Conservation (phyloP, 2,329 filamentous ascomycete genomes). For the Colletotrichum liaoningense region DNA sequence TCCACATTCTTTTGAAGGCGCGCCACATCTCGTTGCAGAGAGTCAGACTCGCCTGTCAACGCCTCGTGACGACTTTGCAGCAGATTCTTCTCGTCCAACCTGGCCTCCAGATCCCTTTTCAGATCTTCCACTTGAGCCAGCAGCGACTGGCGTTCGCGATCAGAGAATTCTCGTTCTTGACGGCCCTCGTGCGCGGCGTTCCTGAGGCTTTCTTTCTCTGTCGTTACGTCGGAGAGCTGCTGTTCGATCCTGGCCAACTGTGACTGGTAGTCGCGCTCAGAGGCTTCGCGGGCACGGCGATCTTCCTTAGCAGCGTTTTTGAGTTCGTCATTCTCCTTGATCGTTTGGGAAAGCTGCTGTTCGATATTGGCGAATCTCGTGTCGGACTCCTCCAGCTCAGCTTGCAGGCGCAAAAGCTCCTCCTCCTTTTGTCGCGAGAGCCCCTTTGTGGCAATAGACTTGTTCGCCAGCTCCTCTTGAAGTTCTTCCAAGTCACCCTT, state of each 20-base stretch:
- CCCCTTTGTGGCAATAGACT: conserved; percentile 80
- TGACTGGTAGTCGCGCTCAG: conserved; percentile 49
- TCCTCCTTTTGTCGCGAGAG: conserved; percentile 81
- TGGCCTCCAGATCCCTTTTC: conserved; percentile 69
- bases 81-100: conserved; percentile 74
- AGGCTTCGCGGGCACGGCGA: conserved; percentile 55
- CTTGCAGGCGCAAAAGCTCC: conserved; percentile 73
- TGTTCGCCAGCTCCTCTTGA: conserved; percentile 82
- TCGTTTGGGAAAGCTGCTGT: conserved; percentile 59
- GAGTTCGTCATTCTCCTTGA: conserved; percentile 59
- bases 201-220: conserved; percentile 58
- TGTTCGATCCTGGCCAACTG: conserved; percentile 62
- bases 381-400: conserved; percentile 68
- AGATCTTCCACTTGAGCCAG: conserved; percentile 64
- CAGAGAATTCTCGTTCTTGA: conserved; percentile 55
- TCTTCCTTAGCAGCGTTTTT: conserved; percentile 56
- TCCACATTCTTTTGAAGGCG: conserved; percentile 58
- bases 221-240: conserved; percentile 57
- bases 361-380: conserved; percentile 64
- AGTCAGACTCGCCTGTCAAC: conserved; percentile 72
- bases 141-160: conserved; percentile 53
- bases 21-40: conserved; percentile 74
- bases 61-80: conserved; percentile 77
- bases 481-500: conserved; percentile 72
- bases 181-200: conserved; percentile 56